Base-by-base conservation (phyloP, 768 basidiomycete species). In the Leccinum ochraceum region DNA sequence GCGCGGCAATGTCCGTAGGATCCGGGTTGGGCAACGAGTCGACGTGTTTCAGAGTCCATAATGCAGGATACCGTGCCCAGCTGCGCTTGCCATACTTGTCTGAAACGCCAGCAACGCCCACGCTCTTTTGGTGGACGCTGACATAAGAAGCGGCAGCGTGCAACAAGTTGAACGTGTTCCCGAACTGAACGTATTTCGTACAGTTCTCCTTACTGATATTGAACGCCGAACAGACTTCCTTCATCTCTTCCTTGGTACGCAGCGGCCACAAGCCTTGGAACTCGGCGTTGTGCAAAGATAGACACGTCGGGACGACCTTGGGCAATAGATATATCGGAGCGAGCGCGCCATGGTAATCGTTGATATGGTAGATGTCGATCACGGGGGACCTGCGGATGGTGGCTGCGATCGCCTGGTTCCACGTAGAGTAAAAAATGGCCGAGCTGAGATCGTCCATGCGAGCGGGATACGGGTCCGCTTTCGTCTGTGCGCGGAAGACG, bases 241-340 rank as follows among this genome's bases (percentile, higher is more conserved):
- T 95, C 94, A 95, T 95, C 74, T 97, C 95, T 71, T 95, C 94
- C 79, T 96, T 96, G 39, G 95, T 97, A 51, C 95, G 89, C 26
- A 97, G 83, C 6, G 95, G 92, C 95, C 95, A 96, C 26, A 95
- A 83, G 77, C 95, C 95, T 72, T 97, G 95, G 83, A 97, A 97
- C 75, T 97, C 95, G 69, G 95, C 95, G 66, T 97, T 97, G 80
- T 97, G 95, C 36, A 97, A 82, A 3, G 95, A 97, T 32, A 97
- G 80, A 74, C 94, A 96, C 69, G 87, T 84, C 0, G 95, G 94
- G 52, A 96, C 77, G 61, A 97, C 87, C 75, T 94, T 94, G 53
- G 95, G 95, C 17, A 97, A 82, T 16, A 97, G 83, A 72, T 97
- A 97, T 58, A 96, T 87, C 13, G 92, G 87, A 58, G 88, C 95